Evolutionary conservation across 495 filamentous ascomycete species (phyloP).

Genomic region (Penicillium turbatum): DNA sequence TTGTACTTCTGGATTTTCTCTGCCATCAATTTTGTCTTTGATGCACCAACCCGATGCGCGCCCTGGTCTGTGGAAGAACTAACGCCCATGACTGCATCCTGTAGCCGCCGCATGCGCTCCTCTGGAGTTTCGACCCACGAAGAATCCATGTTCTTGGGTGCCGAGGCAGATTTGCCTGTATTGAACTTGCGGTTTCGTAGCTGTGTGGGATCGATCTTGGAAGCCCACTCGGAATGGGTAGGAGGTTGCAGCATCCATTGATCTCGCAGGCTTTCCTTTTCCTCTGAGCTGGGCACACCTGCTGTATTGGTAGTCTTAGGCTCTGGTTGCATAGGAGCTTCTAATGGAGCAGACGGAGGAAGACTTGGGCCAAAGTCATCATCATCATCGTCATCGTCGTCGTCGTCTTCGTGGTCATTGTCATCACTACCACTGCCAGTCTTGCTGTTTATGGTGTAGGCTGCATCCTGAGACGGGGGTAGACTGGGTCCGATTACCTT

Average conservation of each 20-base stretch:
- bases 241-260: constrained; percentile 95
- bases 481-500: constrained; percentile 36
- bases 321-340: constrained; percentile 14
- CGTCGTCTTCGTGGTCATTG: constrained; percentile 53
- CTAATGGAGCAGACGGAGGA: constrained; percentile 45
- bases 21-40: constrained; percentile 33
- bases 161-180: constrained; percentile 56
- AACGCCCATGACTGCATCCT: constrained; percentile 82
- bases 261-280: constrained; percentile 55
- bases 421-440: constrained; percentile 29
- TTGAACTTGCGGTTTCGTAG: constrained; percentile 80
- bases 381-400: constrained; percentile 48
- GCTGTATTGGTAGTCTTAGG: constrained; percentile 2
- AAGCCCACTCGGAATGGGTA: constrained; percentile 53
- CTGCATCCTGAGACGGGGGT: constrained; percentile 22
- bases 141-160: constrained; percentile 42
- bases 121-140: constrained; percentile 93
- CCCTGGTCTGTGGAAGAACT: constrained; percentile 8
- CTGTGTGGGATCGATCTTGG: constrained; percentile 79
- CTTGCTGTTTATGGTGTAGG: constrained; percentile 25
- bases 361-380: constrained; percentile 81
- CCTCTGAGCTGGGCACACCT: constrained; percentile 3
- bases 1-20: constrained; percentile 57
- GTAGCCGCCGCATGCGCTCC: constrained; percentile 74
- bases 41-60: constrained; percentile 6